Conservation (phyloP, 768 basidiomycete genomes). For the Panellus pusillus region DNA sequence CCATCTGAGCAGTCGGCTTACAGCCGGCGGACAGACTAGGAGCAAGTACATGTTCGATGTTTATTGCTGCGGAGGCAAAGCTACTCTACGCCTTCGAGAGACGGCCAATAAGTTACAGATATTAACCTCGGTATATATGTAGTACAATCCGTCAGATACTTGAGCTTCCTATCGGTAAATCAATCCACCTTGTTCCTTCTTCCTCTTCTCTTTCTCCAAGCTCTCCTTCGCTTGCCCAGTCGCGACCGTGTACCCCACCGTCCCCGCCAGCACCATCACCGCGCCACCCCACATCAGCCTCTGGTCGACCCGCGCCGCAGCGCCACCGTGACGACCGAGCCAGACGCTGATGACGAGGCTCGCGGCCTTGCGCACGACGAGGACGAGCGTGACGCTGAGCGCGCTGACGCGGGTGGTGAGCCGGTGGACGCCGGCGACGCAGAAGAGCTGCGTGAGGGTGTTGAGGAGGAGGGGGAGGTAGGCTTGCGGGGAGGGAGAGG, state of each 20-base stretch:
- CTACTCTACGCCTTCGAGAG: too few species aligned
- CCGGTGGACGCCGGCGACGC: conserved; percentile 84
- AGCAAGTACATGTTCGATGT: too few species aligned
- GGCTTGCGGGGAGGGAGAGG: conserved; percentile 56
- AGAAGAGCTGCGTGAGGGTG: conserved; percentile 81
- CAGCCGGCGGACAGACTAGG: too few species aligned
- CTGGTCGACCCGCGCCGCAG: conserved; percentile 38
- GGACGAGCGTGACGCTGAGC: conserved; percentile 75
- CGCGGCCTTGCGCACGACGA: conserved; percentile 79
- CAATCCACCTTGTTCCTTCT: background rate
- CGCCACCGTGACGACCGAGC: conserved; percentile 28
- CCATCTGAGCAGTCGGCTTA: too few species aligned
- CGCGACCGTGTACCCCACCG: conserved; percentile 61
- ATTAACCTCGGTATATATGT: too few species aligned
- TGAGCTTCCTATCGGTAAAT: too few species aligned
- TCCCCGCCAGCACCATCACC: conserved; percentile 66
- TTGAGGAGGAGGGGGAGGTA: conserved; percentile 70
- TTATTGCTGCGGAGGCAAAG: too few species aligned
- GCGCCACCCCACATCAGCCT: conserved; percentile 70
- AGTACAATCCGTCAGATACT: too few species aligned
- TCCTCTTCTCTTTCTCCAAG: too few species aligned
- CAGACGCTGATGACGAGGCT: conserved; percentile 75
- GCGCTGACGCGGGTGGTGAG: conserved; percentile 76
- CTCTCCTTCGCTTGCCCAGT: conserved; percentile 31
- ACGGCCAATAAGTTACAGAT: too few species aligned